phyloP scores from a whole-genome alignment of 2,329 filamentous ascomycete genomes.

The Colletotrichum spaethianum region DNA sequence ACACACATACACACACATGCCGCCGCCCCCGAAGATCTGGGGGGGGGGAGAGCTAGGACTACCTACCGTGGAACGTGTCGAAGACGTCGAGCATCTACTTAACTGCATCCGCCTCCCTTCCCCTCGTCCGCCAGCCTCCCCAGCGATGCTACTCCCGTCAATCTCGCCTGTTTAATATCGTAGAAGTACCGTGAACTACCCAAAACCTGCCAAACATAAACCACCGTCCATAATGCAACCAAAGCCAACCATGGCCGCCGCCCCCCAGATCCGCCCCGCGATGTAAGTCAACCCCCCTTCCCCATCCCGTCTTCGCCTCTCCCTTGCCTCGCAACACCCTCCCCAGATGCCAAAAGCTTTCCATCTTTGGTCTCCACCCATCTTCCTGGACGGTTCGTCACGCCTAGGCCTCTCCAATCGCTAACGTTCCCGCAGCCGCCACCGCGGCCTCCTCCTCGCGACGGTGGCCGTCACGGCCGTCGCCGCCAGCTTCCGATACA shows the following conservation, averaged over 20 bases:
- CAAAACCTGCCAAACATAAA: not conserved
- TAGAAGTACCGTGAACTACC: not conserved
- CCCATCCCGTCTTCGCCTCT: no score
- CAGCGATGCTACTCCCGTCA: not conserved
- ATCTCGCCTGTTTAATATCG: not conserved
- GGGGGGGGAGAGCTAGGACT: not conserved
- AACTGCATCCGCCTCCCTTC: constrained; percentile 1
- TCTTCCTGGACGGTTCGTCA: not conserved
- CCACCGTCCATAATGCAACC: constrained; percentile 6
- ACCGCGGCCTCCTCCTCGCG: constrained; percentile 54
- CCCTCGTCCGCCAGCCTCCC: not conserved
- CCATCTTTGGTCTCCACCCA: not conserved
- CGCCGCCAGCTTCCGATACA: constrained; percentile 51
- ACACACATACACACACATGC: constrained; percentile 1
- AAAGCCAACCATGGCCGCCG: constrained; percentile 33
- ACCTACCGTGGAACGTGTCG: not conserved
- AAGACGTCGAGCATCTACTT: constrained; percentile 18
- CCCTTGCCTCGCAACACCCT: constrained; percentile 39
- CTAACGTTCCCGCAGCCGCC: constrained; percentile 49
- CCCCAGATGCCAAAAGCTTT: not conserved
- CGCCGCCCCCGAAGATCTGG: constrained; percentile 11
- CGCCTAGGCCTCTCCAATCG: not conserved
- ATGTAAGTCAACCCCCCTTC: constrained; percentile 43
- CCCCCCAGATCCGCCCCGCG: constrained; percentile 33
- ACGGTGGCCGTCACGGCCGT: constrained; percentile 50